phyloP scores from a whole-genome alignment of 176 grass and related monocot species.

The Typha latifolia region DNA sequence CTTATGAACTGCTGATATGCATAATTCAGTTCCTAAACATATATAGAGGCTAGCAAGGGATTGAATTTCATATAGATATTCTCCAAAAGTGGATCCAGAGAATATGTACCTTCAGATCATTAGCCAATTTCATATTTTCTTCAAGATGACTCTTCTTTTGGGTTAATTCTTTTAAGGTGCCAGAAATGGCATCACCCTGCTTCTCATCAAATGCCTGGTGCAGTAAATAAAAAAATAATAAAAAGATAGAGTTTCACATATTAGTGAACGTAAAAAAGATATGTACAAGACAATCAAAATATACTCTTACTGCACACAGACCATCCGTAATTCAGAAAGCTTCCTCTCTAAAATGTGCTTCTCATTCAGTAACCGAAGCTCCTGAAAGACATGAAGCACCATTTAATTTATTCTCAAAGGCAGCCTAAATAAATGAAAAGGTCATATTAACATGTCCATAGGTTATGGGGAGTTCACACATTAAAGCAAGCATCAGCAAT shows the following conservation, averaged over 20 bases:
- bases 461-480: slow-evolving; percentile 31
- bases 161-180: slow-evolving; percentile 71
- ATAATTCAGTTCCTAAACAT: too few relatives aligned
- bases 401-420: slow-evolving; percentile 5
- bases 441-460: slow-evolving; percentile 6
- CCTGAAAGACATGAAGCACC: slow-evolving; percentile 36
- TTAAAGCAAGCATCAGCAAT: slow-evolving; percentile 64
- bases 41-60: too few relatives aligned
- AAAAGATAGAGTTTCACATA: slow-evolving; percentile 22
- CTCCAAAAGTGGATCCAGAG: not conserved
- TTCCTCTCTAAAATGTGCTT: slow-evolving; percentile 94
- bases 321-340: slow-evolving; percentile 81
- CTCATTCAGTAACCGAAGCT: slow-evolving; percentile 67
- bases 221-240: slow-evolving; percentile 5
- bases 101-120: slow-evolving; percentile 73
- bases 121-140: slow-evolving; percentile 64
- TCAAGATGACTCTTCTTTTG: slow-evolving; percentile 69
- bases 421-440: not conserved
- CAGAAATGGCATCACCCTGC: slow-evolving; percentile 77
- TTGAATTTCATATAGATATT: too few relatives aligned
- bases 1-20: too few relatives aligned
- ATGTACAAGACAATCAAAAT: not conserved
- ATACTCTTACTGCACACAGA: slow-evolving; percentile 26
- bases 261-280: slow-evolving; percentile 11
- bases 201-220: slow-evolving; percentile 82